Percentiles rank a stretch among this genome's conserved stretches.
Conservation (phyloP, 106 monocot species). For the Dioscorea dumetorum region DNA sequence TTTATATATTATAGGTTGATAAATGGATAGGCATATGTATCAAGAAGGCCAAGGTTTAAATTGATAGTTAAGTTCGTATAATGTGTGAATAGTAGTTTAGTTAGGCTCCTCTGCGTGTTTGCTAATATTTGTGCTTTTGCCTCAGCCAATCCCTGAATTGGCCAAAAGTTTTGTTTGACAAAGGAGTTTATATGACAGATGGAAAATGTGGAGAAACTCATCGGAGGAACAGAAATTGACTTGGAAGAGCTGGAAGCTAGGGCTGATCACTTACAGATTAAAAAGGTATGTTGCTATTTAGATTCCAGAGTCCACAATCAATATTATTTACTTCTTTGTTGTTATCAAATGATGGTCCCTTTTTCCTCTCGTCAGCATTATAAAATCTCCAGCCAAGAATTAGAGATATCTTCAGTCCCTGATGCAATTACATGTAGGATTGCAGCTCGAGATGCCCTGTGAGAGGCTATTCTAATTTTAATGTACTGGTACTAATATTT, state of each 20-base stretch:
- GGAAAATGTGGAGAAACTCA: constrained; percentile 47
- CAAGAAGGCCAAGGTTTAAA: too few relatives aligned
- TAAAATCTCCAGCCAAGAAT: constrained; percentile 68
- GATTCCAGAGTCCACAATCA: too few relatives aligned
- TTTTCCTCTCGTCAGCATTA: constrained; percentile 60
- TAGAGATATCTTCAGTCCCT: constrained; percentile 63
- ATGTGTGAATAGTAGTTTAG: too few relatives aligned
- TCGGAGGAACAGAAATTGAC: constrained; percentile 66
- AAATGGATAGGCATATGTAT: too few relatives aligned
- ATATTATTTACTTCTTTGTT: too few relatives aligned
- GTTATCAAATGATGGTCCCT: background rate
- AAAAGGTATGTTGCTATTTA: constrained; percentile 37
- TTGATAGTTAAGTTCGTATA: too few relatives aligned
- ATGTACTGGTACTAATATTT: background rate
- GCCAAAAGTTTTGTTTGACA: too few relatives aligned
- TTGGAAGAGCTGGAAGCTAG: constrained; percentile 53
- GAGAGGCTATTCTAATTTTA: constrained; percentile 5
- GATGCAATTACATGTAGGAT: constrained; percentile 84
- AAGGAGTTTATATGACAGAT: constrained; percentile 22
- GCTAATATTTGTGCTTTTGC: too few relatives aligned
- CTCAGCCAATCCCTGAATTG: too few relatives aligned
- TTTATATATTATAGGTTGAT: too few relatives aligned
- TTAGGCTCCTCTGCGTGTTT: too few relatives aligned
- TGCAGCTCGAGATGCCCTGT: constrained; percentile 88
- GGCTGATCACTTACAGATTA: constrained; percentile 60